Base-by-base conservation (phyloP, 2,329 filamentous ascomycete genomes). In the Alternaria longipes region DNA sequence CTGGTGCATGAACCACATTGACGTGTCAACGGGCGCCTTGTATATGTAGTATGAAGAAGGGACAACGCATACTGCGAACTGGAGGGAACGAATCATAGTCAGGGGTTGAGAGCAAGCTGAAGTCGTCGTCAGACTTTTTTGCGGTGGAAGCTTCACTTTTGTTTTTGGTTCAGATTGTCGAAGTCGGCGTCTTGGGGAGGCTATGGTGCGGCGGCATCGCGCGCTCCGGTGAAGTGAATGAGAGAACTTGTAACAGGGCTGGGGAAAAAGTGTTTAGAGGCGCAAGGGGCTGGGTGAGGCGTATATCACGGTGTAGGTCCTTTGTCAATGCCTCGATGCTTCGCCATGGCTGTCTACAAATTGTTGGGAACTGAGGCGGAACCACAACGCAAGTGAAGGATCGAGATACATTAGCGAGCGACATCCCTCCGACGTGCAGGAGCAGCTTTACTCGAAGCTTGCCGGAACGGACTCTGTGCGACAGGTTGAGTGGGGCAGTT, bases 1-100 rank as follows among this genome's bases (percentile, higher is more conserved):
- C 46, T 50, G 46, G 30, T 50, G 73, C 73, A 74, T 75, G 74
- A 76, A 75, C 73, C 62, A 64, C 53, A 69, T 69, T 74, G 73
- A 76, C 74, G 74, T 76, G 74, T 74, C 74, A 74, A 61, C 51
- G 51, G 51, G 46, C 32, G 46, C 14, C 46, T 50, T 22, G 32
- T 50, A 22, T 50, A 50, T 50, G 34, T 18, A 42, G 8, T 18
- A 8, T 8, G n/a, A 14, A 9, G 44, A 59, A 38, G 40, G 59
- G 50, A 70, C 69, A 69, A 69, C 67, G 66, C 67, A 71, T 66
- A 63, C 60, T 53, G 51, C 59, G 59, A 56, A 72, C 67, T 28
- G 61, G 64, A 68, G 65, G 66, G 64, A 66, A 59, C 66, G 64
- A 72, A 67, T 66, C 40, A 60, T 49, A 24, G 7, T 41, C 57